Evolutionary conservation across 2,329 filamentous ascomycete genomes (phyloP).

Genomic region (Cladosporium sphaerospermum): DNA sequence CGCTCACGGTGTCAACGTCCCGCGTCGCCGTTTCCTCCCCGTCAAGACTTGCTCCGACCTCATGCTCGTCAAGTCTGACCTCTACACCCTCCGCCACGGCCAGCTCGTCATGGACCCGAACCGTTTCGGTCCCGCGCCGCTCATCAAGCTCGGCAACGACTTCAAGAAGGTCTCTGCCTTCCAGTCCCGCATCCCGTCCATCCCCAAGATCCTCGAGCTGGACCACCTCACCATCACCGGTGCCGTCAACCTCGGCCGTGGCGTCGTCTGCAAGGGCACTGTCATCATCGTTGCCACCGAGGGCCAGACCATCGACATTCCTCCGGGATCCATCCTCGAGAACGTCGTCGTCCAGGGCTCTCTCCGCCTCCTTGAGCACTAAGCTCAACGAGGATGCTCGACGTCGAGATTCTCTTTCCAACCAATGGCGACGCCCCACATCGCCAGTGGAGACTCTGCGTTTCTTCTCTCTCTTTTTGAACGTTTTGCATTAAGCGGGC

Average conservation of each 20-base stretch:
- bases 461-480: background rate
- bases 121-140: slow-evolving; percentile 90
- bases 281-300: slow-evolving; percentile 99
- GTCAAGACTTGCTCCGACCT: slow-evolving; percentile 99
- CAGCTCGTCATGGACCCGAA: slow-evolving; percentile 95
- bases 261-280: slow-evolving; percentile 93
- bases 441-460: background rate
- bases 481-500: slow-evolving; percentile 2
- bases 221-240: slow-evolving; percentile 97
- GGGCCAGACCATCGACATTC: slow-evolving; percentile 95
- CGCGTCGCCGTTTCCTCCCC: slow-evolving; percentile 93
- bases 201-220: slow-evolving; percentile 84
- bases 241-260: slow-evolving; percentile 91
- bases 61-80: slow-evolving; percentile 98
- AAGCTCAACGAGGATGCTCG: slow-evolving; percentile 20
- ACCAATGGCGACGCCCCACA: background rate
- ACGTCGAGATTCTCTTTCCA: background rate
- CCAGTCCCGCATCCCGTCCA: slow-evolving; percentile 78
- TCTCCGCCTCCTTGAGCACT: slow-evolving; percentile 67
- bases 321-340: slow-evolving; percentile 92
- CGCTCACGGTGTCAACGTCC: slow-evolving; percentile 97
- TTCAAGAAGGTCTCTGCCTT: slow-evolving; percentile 99
- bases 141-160: slow-evolving; percentile 98
- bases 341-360: slow-evolving; percentile 99
- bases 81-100: slow-evolving; percentile 97